A percentile compares a stretch with the other conserved stretches of the same genome.
Evolutionary conservation across 176 grass and related monocot species (phyloP).

Genomic region (Lolium multiflorum): DNA sequence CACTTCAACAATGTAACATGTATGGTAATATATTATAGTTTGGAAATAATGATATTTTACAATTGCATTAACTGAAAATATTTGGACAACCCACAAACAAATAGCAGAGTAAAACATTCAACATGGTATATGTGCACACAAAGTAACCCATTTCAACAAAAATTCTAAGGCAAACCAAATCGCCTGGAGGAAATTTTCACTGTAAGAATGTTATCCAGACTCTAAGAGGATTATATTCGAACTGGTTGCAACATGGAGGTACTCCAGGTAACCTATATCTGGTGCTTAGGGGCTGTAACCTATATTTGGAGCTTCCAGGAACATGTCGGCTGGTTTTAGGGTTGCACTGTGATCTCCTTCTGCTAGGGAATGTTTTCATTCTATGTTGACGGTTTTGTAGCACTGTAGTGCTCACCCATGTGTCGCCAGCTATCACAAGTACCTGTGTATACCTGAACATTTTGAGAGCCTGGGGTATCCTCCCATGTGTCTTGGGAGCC

Average conservation of each 20-base stretch:
- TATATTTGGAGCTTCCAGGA: background rate
- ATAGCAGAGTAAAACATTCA: constrained; percentile 26
- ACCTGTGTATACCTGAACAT: background rate
- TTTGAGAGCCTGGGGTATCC: background rate
- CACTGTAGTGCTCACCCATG: background rate
- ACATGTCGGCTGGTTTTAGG: background rate
- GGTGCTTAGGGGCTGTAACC: background rate
- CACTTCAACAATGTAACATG: constrained; percentile 18
- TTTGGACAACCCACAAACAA: constrained; percentile 10
- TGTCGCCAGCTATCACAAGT: background rate
- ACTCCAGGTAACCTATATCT: background rate
- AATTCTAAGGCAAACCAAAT: background rate
- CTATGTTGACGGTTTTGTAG: background rate
- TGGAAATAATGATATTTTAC: background rate
- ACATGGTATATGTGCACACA: constrained; percentile 8
- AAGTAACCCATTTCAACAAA: background rate
- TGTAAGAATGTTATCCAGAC: background rate
- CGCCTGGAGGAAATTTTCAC: background rate
- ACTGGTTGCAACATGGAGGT: background rate
- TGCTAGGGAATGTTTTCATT: background rate
- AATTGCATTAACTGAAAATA: constrained; percentile 18
- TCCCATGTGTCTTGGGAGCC: background rate
- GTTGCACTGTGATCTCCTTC: constrained; percentile 9
- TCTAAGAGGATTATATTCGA: background rate
- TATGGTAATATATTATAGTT: constrained; percentile 6